Base-by-base conservation (phyloP, 306 rosid genomes). In the Prunus fruticosa region DNA sequence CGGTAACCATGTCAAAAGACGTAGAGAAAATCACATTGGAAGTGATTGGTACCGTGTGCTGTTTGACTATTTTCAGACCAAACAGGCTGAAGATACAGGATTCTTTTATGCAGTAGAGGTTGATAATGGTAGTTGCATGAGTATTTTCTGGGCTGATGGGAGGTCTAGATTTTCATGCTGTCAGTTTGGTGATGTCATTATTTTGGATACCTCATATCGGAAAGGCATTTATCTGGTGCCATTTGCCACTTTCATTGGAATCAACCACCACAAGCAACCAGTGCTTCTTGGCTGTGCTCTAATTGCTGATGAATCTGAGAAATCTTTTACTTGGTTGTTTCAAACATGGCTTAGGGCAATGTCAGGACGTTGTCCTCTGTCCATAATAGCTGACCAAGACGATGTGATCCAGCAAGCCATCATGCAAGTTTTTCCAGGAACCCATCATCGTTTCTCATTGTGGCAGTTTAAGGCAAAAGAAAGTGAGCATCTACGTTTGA, bases 141-240 rank as follows among this genome's bases (percentile, higher is more conserved):
- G 90, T 85, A 60, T 95, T 77, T 95, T 95, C 85, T 95, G 97
- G 98, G 97, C 98, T 30, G 98, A 95, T 83, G 97, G 98, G 67
- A 88, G 95, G 84, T 92, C 97, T 69, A 85, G 98, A 77, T 95
- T 90, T 81, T 92, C 97, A 67, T 87, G 92, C 84, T 89, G 96
- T 79, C 98, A 88, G 85, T 95, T 92, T 76, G 97, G 97, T 64
- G 98, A 95, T 88, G 87, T 84, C 71, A 78, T 95, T 38, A 86
- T 90, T 75, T 75, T 92, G 12, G 98, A 95, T 65, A 89, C 97
- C 41, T 92, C 97, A 18, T 95, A 92, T 68, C 79, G 96, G 54
- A 89, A 92, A 79, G 86, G 91, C 52, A 86, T 84, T 50, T 89
- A 84, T 88, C 58, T 83, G 86, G 96, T 89, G 34, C 97, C 98